Conservation (phyloP, 495 filamentous ascomycete species). For the Chaetomium cochliodes region DNA sequence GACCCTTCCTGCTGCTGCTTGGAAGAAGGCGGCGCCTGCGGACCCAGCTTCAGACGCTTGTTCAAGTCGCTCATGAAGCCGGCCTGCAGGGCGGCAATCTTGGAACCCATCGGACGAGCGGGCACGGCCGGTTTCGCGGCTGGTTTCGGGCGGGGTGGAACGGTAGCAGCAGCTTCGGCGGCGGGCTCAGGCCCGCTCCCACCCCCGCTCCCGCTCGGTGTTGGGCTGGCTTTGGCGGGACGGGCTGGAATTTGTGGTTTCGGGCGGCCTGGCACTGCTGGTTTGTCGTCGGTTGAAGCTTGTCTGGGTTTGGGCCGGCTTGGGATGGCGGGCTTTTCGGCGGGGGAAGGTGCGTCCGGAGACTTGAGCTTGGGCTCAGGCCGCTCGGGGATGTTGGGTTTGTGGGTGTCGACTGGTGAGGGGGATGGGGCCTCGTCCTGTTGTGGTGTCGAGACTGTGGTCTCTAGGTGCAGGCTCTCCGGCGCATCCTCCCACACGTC, state of each 20-base stretch:
- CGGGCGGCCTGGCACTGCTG: conserved; percentile 56
- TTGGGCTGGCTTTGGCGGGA: conserved; percentile 56
- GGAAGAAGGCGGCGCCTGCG: conserved; percentile 57
- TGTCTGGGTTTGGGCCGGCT: conserved; percentile 44
- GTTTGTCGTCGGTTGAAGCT: conserved; percentile 48
- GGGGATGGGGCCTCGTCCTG: conserved; percentile 38
- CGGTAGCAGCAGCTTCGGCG: conserved; percentile 43
- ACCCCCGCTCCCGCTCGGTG: conserved; percentile 34
- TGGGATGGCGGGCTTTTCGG: conserved; percentile 47
- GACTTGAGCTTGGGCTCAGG: conserved; percentile 32
- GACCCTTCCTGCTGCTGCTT: conserved; percentile 64
- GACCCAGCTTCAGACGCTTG: conserved; percentile 77
- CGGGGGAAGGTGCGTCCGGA: background rate
- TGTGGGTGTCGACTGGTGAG: conserved; percentile 21
- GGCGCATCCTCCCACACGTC: conserved; percentile 98
- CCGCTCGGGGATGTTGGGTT: conserved; percentile 24
- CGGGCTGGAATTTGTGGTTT: conserved; percentile 79
- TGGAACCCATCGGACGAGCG: conserved; percentile 72
- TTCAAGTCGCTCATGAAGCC: conserved; percentile 91
- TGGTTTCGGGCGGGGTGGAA: conserved; percentile 63
- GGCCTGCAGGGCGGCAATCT: conserved; percentile 86
- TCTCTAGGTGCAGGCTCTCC: conserved; percentile 74
- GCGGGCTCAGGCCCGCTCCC: too few species aligned
- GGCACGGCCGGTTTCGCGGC: conserved; percentile 75
- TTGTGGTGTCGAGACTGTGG: conserved; percentile 70